phyloP scores from a whole-genome alignment of 164 flowering plant species.

The Santalum album region DNA sequence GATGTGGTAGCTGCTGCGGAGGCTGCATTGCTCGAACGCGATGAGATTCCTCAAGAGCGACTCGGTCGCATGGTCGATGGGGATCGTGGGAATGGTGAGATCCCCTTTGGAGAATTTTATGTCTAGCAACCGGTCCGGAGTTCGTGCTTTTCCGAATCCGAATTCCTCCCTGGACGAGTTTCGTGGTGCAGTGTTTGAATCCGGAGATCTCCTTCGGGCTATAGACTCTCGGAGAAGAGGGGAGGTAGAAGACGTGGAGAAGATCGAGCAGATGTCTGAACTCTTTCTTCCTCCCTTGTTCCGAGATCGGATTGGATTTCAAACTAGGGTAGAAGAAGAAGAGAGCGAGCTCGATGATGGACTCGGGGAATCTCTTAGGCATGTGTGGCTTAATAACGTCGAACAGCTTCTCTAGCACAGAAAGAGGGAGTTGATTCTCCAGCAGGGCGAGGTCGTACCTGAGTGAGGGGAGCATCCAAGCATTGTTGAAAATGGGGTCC shows the following conservation, averaged over 20 bases:
- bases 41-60: conserved; percentile 19
- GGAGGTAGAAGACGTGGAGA: conserved; percentile 16
- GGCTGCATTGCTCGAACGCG: conserved; percentile 20
- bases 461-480: conserved; percentile 9
- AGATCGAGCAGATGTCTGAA: conserved; percentile 23
- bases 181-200: conserved; percentile 8
- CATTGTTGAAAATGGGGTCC: conserved; percentile 10
- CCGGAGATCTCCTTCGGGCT: neutral
- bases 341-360: conserved; percentile 19
- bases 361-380: conserved; percentile 6
- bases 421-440: conserved; percentile 29
- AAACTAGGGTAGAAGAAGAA: conserved; percentile 16
- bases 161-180: conserved; percentile 16
- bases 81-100: conserved; percentile 19
- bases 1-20: conserved; percentile 3
- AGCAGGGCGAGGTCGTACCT: conserved; percentile 22
- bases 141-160: conserved; percentile 8
- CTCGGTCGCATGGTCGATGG: conserved; percentile 8
- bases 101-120: conserved; percentile 13
- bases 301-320: conserved; percentile 6
- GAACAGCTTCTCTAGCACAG: conserved; percentile 17
- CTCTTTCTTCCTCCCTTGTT: conserved; percentile 3
- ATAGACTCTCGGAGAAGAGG: neutral
- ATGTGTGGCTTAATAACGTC: conserved; percentile 10
- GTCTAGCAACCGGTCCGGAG: conserved; percentile 4